Evolutionary conservation across 371 early-diverging fungal genomes (phyloP).

Genomic region (Mortierella sp.): DNA sequence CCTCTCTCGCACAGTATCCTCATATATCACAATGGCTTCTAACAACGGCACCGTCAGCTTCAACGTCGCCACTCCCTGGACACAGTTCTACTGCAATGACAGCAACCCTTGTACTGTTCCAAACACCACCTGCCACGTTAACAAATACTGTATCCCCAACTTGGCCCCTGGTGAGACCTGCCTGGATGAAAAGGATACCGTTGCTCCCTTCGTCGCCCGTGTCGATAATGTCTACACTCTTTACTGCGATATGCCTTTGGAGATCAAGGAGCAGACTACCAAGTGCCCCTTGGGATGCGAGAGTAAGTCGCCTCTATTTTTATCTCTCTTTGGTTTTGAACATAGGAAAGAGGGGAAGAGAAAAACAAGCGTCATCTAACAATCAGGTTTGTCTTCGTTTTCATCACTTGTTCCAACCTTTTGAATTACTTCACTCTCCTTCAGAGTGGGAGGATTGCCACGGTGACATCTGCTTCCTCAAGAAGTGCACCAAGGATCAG

Average conservation of each 20-base stretch:
- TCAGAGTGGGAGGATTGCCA: conserved; percentile 55
- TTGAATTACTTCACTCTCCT: too few relatives aligned
- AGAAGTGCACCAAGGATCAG: conserved; percentile 46
- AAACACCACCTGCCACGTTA: conserved; percentile 25
- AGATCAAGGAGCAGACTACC: conserved; percentile 22
- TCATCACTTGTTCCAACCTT: neutral
- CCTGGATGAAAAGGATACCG: conserved; percentile 29
- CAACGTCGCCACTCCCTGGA: conserved; percentile 33
- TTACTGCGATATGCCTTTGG: conserved; percentile 46
- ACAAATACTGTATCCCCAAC: conserved; percentile 46
- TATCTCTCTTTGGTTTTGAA: neutral
- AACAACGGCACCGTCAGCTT: conserved; percentile 10
- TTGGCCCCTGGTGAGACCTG: conserved; percentile 28
- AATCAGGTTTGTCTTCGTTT: neutral
- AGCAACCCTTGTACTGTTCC: conserved; percentile 15
- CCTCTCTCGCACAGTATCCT: neutral
- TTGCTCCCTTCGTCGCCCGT: conserved; percentile 52
- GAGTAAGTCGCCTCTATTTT: conserved; percentile 16
- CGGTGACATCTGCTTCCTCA: conserved; percentile 36
- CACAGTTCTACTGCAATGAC: conserved; percentile 33
- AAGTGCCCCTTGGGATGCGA: conserved; percentile 53
- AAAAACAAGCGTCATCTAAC: neutral
- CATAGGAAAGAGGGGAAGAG: neutral
- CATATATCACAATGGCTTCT: conserved; percentile 41
- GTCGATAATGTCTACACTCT: conserved; percentile 42